A percentile compares a stretch with the other conserved stretches of the same genome.
Conservation (phyloP, 495 filamentous ascomycete genomes). For the Neurospora discreta region DNA sequence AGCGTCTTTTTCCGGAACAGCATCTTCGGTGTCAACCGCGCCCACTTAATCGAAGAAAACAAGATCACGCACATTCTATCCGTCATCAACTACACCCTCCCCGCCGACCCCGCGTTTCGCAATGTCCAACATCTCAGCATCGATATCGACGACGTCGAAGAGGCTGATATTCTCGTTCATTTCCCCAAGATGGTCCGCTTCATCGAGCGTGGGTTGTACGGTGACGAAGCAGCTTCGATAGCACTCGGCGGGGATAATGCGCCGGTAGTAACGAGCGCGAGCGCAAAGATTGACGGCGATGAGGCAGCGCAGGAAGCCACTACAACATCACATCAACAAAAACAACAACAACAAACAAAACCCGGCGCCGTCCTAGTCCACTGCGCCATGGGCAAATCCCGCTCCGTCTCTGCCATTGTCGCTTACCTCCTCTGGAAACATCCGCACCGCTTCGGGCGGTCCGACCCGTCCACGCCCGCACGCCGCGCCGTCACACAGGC, state of each 20-base stretch:
- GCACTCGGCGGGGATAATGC: background rate
- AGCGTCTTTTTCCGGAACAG: conserved; percentile 31
- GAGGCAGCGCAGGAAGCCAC: background rate
- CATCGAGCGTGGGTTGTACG: conserved; percentile 60
- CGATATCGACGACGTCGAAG: conserved; percentile 77
- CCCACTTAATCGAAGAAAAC: conserved; percentile 51
- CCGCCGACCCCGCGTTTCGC: conserved; percentile 26
- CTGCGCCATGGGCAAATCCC: conserved; percentile 94
- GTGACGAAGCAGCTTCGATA: conserved; percentile 13
- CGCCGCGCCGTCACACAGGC: conserved; percentile 24
- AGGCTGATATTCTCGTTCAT: conserved; percentile 74
- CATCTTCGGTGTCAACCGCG: conserved; percentile 62
- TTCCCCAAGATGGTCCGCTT: conserved; percentile 68
- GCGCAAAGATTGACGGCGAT: background rate
- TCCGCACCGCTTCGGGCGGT: conserved; percentile 29
- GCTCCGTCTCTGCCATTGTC: conserved; percentile 72
- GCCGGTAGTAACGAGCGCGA: background rate
- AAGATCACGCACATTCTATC: conserved; percentile 91
- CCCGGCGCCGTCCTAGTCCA: conserved; percentile 33
- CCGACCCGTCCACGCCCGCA: conserved; percentile 15
- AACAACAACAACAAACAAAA: background rate
- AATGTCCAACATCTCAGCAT: conserved; percentile 62
- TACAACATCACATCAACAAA: background rate
- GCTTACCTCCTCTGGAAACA: conserved; percentile 72
- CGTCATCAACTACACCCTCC: conserved; percentile 40